Evolutionary conservation across 345 rosid genomes (phyloP).

Genomic region (Linum usitatissimum): DNA sequence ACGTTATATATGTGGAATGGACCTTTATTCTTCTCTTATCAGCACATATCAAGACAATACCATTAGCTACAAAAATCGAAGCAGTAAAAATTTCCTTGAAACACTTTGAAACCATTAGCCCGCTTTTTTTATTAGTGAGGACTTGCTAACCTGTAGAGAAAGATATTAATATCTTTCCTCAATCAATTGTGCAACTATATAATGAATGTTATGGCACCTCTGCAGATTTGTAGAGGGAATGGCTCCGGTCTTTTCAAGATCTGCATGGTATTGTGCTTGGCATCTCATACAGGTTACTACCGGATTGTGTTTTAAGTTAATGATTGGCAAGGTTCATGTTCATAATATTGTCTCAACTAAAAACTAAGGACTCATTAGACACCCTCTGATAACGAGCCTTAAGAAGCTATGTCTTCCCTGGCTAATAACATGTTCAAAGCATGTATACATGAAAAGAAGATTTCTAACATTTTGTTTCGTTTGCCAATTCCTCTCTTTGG

Average conservation of each 20-base stretch:
- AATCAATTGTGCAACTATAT: background rate
- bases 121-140: background rate
- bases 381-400: too few species aligned
- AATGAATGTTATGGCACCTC: background rate
- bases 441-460: too few species aligned
- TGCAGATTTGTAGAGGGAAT: conserved; percentile 94
- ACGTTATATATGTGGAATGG: conserved; percentile 12
- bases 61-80: background rate
- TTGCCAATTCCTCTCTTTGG: too few species aligned
- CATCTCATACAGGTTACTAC: conserved; percentile 87
- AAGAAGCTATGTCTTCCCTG: too few species aligned
- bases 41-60: too few species aligned
- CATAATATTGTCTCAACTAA: background rate
- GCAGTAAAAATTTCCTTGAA: background rate
- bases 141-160: background rate
- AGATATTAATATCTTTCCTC: background rate
- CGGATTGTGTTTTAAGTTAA: too few species aligned
- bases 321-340: too few species aligned
- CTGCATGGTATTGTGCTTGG: conserved; percentile 99
- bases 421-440: too few species aligned
- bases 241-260: conserved; percentile 98
- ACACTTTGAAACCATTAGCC: background rate
- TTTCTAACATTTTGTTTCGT: too few species aligned
- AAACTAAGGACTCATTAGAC: background rate
- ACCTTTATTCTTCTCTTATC: too few species aligned